Base-by-base conservation (phyloP, 352 stramenopile species). In the Pythium sp. region DNA sequence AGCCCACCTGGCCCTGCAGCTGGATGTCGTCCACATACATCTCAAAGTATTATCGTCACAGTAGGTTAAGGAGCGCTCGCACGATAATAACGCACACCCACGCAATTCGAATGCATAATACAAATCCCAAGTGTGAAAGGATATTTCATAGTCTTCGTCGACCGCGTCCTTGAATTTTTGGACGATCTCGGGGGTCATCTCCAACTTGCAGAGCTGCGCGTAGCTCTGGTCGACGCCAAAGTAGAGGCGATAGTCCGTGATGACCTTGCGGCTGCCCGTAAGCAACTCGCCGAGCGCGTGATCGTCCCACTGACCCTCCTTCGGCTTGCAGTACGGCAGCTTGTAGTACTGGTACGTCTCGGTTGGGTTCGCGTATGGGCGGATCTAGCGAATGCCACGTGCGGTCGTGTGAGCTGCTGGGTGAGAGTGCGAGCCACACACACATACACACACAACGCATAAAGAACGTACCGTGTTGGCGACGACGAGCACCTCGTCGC, bases 301-400 rank as follows among this genome's bases (percentile, higher is more conserved):
- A 30, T 95, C 91, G 70, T 98, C 92, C 71, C 84, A 91, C 67
- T 96, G 81, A 30, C 79, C 76, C 70, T 93, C 84, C 60, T 89
- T 90, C 9, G 83, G 81, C 64, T 94, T 89, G 75, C 97, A 99
- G 84, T 97, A 99, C 30, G 97, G 97, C 51, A 99, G 81, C 57
- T 94, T 98, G 81, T 99, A 99, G 81, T 99, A 99, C 74, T 97
- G 90, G 77, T 99, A 99, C 59, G 97, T 99, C 77, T 99, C 97
- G 3, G 93, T 98, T 24, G 96, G 97, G 80, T 99, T 99, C 57
- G 98, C 98, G 68, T 98, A 99, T 38, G 97, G 97, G 20, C 95
- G 96, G 57, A 90, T 76, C 78, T 89, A 55, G 15, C 54, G 9
- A 20, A 14, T 24, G 20, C n/a, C 57, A 46, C 38, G 43, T 30